These are phyloP conservation scores for Rubroshorea leprosula DNA, from an alignment of 345 rosid genomes.

Conservation along the genomic window DNA sequence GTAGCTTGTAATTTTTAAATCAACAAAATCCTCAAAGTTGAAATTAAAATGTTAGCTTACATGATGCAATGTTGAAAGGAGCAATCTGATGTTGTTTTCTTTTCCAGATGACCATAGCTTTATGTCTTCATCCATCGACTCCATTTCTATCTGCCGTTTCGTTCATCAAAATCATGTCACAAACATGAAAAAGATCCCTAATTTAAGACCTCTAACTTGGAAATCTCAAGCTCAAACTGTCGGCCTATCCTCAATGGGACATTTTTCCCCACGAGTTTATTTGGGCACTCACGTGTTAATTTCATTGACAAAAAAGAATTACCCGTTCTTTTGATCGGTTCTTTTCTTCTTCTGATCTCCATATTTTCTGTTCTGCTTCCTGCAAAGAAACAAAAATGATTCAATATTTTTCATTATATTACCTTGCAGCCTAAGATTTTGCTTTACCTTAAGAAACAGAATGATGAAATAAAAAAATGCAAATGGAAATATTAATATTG, in stretches of 20 bases:
- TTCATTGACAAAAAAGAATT: background rate
- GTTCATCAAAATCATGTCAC: constrained; percentile 5
- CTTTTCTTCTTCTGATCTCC: constrained; percentile 35
- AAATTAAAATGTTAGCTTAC: constrained; percentile 27
- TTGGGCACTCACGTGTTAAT: no score
- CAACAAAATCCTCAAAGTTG: background rate
- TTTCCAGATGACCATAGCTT: constrained; percentile 73
- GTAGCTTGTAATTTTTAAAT: background rate
- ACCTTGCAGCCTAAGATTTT: no score
- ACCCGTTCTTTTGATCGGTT: constrained; percentile 31
- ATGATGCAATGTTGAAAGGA: constrained; percentile 74
- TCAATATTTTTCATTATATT: background rate
- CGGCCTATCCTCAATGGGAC: no score
- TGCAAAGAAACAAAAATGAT: constrained; percentile 16
- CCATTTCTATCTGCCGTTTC: constrained; percentile 45
- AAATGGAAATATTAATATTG: no score
- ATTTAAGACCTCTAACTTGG: no score
- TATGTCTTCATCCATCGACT: constrained; percentile 57
- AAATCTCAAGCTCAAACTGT: background rate
- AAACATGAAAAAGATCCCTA: background rate
- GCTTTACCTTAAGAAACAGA: no score
- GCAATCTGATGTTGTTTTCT: constrained; percentile 60
- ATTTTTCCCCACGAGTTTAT: no score
- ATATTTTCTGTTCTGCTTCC: constrained; percentile 37
- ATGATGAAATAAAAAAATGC: no score